A percentile compares a stretch with the other conserved stretches of the same genome.
These are phyloP conservation scores for Cystobasidium sp. DNA, from an alignment of 1,284 basidiomycete genomes.

Conservation along the genomic window DNA sequence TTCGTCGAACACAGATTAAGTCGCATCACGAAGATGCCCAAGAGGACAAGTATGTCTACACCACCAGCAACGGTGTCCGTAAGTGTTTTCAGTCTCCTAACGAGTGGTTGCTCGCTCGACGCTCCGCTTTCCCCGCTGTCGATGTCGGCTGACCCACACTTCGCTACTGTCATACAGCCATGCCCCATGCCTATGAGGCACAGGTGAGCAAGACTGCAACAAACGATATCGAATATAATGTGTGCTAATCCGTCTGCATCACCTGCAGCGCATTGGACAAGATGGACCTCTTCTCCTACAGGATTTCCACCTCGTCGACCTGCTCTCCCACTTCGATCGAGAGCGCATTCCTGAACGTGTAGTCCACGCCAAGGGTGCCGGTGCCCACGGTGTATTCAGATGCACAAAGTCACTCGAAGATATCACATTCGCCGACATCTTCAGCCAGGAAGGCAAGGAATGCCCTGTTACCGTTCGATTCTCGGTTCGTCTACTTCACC, in stretches of 20 bases:
- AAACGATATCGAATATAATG: neutral
- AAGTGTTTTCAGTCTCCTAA: constrained; percentile 13
- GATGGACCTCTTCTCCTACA: constrained; percentile 77
- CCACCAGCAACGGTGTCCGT: constrained; percentile 44
- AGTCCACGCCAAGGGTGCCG: constrained; percentile 83
- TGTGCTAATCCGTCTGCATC: neutral
- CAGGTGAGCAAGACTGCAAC: constrained; percentile 9
- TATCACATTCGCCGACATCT: constrained; percentile 73
- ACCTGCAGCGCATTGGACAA: constrained; percentile 70
- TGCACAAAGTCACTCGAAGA: constrained; percentile 77
- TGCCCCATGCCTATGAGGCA: constrained; percentile 68
- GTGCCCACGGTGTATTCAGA: constrained; percentile 90
- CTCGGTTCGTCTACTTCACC: constrained; percentile 59
- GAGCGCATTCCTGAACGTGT: constrained; percentile 96
- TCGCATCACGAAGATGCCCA: constrained; percentile 36
- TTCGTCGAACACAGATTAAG: constrained; percentile 27
- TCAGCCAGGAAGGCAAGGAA: constrained; percentile 72
- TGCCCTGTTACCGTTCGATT: constrained; percentile 74
- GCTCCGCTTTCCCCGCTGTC: neutral
- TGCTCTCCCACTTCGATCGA: constrained; percentile 86
- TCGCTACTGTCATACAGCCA: constrained; percentile 26
- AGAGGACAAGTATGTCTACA: constrained; percentile 32
- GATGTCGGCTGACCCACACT: constrained; percentile 15
- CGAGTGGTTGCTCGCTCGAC: too few species aligned
- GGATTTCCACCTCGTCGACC: constrained; percentile 64